Percentiles rank a stretch among this genome's conserved stretches.
These are phyloP conservation scores for Pythium pyrilobum DNA, from an alignment of 352 stramenopile species.

Conservation along the genomic window DNA sequence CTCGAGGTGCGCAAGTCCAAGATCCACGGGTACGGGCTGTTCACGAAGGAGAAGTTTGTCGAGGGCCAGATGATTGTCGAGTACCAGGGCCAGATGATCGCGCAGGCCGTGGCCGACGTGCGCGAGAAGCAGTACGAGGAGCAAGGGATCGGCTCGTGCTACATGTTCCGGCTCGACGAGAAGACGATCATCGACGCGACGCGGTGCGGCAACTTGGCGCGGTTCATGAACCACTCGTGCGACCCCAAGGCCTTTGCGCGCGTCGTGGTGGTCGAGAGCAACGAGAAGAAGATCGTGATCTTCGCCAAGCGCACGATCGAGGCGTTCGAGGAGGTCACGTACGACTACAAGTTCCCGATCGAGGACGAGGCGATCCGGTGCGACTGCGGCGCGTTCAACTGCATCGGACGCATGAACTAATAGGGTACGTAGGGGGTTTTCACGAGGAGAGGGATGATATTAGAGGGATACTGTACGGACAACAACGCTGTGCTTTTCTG, in stretches of 20 bases:
- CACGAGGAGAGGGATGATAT: no score
- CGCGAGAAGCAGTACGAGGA: conserved; percentile 93
- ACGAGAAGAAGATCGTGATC: conserved; percentile 96
- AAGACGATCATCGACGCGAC: conserved; percentile 95
- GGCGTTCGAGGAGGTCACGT: conserved; percentile 92
- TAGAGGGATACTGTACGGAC: no score
- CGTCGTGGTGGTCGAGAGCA: conserved; percentile 74
- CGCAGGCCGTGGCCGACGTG: conserved; percentile 89
- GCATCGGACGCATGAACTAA: conserved; percentile 94
- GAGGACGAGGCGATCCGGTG: conserved; percentile 93
- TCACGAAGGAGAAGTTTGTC: conserved; percentile 87
- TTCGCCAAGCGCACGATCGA: conserved; percentile 91
- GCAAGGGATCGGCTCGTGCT: conserved; percentile 92
- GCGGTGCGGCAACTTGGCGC: conserved; percentile 89
- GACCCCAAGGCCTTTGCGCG: conserved; percentile 93
- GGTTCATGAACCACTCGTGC: conserved; percentile 97
- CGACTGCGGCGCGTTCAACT: conserved; percentile 92
- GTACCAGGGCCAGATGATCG: conserved; percentile 94
- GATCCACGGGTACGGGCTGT: conserved; percentile 97
- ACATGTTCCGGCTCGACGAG: conserved; percentile 97
- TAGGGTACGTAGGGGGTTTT: neutral
- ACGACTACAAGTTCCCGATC: conserved; percentile 97
- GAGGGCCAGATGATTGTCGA: conserved; percentile 96
- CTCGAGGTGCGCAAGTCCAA: conserved; percentile 90
- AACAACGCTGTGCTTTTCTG: no score